Percentiles rank a stretch among this genome's conserved stretches.
These are phyloP conservation scores for Debaryomyces robertsiae DNA, from an alignment of 1,139 yeast genomes.

Conservation along the genomic window DNA sequence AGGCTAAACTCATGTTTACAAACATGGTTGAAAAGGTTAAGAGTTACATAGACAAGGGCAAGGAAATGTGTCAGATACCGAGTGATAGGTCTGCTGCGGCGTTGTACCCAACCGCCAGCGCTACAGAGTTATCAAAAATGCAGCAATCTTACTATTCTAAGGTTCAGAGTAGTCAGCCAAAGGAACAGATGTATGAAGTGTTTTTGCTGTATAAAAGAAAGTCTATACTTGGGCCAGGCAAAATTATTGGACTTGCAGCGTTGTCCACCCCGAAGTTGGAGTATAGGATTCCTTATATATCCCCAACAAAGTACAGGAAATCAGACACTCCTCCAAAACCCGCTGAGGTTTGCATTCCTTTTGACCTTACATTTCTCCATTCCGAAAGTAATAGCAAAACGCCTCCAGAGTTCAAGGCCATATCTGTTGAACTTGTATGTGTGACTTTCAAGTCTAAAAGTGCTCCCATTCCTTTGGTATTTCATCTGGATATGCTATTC, in stretches of 20 bases:
- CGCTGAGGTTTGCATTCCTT: slow-evolving; percentile 28
- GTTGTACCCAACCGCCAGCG: slow-evolving; percentile 23
- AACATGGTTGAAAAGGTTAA: slow-evolving; percentile 31
- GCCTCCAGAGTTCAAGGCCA: slow-evolving; percentile 33
- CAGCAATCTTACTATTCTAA: slow-evolving; percentile 33
- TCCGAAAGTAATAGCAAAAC: slow-evolving; percentile 21
- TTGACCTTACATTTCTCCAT: slow-evolving; percentile 29
- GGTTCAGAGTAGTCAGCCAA: slow-evolving; percentile 12
- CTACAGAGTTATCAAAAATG: slow-evolving; percentile 32
- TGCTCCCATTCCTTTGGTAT: slow-evolving; percentile 40
- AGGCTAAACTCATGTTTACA: slow-evolving; percentile 32
- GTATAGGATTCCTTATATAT: slow-evolving; percentile 27
- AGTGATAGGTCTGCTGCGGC: slow-evolving; percentile 6
- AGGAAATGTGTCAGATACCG: slow-evolving; percentile 18
- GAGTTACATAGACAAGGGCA: slow-evolving; percentile 29
- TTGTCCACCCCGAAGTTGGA: slow-evolving; percentile 35
- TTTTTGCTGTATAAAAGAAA: slow-evolving; percentile 37
- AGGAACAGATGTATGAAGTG: slow-evolving; percentile 28
- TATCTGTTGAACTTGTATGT: slow-evolving; percentile 35
- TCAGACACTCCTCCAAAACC: slow-evolving; percentile 13
- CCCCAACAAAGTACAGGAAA: slow-evolving; percentile 16
- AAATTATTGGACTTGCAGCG: slow-evolving; percentile 36
- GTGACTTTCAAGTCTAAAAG: slow-evolving; percentile 36
- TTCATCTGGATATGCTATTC: slow-evolving; percentile 40
- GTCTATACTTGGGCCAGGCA: slow-evolving; percentile 33